Evolutionary conservation across 1,284 basidiomycete species (phyloP).

Genomic region (Trichosporon sp.): DNA sequence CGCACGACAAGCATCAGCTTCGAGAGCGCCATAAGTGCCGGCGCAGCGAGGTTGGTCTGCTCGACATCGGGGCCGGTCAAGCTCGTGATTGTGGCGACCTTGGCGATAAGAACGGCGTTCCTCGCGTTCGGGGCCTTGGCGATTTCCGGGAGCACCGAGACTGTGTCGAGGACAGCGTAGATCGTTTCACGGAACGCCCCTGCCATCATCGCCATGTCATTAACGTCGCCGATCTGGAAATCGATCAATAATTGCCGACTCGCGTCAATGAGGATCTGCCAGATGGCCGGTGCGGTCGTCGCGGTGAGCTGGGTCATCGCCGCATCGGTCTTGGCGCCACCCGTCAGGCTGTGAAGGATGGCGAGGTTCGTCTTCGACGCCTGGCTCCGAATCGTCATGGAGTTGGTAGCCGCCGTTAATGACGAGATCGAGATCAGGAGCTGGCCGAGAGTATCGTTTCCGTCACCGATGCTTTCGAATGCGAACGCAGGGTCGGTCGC

Average conservation of each 20-base stretch:
- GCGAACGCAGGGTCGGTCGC: conserved; percentile 42
- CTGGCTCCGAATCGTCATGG: conserved; percentile 37
- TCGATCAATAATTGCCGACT: conserved; percentile 45
- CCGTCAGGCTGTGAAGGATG: conserved; percentile 34
- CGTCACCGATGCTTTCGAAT: conserved; percentile 31
- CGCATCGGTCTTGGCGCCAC: conserved; percentile 23
- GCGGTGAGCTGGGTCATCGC: conserved; percentile 22
- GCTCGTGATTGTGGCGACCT: conserved; percentile 39
- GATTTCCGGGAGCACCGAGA: conserved; percentile 30
- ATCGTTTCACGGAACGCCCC: conserved; percentile 39
- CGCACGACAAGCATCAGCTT: conserved; percentile 40
- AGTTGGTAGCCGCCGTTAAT: conserved; percentile 38
- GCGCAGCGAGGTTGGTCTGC: conserved; percentile 39
- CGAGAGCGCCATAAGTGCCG: conserved; percentile 37
- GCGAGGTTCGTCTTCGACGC: conserved; percentile 38
- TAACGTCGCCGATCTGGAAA: conserved; percentile 44
- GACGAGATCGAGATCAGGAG: conserved; percentile 38
- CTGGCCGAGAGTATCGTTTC: conserved; percentile 34
- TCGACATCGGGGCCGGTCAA: conserved; percentile 44
- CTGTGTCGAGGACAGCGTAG: conserved; percentile 30
- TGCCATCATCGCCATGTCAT: conserved; percentile 40
- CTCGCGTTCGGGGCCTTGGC: conserved; percentile 37
- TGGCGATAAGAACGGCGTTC: conserved; percentile 38
- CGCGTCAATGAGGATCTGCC: conserved; percentile 47
- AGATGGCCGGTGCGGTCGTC: conserved; percentile 31